Conservation (phyloP, 2,329 filamentous ascomycete species). For the Ploettnerulaceae sp. region DNA sequence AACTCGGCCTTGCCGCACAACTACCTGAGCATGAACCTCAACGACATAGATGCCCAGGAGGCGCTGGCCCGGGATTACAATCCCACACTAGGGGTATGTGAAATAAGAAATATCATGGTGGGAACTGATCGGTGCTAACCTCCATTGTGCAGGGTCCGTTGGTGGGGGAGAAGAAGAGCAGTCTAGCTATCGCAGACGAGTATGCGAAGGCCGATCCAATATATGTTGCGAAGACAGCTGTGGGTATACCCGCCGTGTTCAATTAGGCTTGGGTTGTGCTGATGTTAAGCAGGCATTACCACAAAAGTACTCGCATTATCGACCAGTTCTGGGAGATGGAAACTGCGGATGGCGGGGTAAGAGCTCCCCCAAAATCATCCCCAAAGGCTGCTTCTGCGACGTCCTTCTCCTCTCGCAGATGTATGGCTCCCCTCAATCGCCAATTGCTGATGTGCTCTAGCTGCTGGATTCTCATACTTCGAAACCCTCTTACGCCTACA, state of each 20-base stretch:
- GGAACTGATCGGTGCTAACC: slow-evolving; percentile 29
- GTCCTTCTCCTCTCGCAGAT: not conserved
- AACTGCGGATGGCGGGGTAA: slow-evolving; percentile 98
- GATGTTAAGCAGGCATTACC: slow-evolving; percentile 60
- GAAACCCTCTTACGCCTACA: slow-evolving; percentile 71
- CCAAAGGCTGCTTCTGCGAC: slow-evolving; percentile 12
- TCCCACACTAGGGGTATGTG: slow-evolving; percentile 50
- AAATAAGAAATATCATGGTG: slow-evolving; percentile 10
- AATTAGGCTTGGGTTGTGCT: slow-evolving; percentile 1
- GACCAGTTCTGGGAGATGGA: slow-evolving; percentile 84
- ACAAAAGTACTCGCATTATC: slow-evolving; percentile 79
- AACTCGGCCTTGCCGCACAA: slow-evolving; percentile 11
- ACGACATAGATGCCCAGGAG: slow-evolving; percentile 47
- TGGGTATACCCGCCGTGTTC: slow-evolving; percentile 42
- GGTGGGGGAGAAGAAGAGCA: slow-evolving; percentile 73
- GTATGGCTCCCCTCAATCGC: slow-evolving; percentile 5
- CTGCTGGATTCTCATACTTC: slow-evolving; percentile 89
- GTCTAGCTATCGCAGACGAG: slow-evolving; percentile 71
- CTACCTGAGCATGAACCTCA: slow-evolving; percentile 26
- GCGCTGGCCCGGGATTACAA: slow-evolving; percentile 55
- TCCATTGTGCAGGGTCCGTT: slow-evolving; percentile 62
- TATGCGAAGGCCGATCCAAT: slow-evolving; percentile 84
- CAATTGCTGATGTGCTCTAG: slow-evolving; percentile 43
- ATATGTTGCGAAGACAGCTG: slow-evolving; percentile 82
- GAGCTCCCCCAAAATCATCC: slow-evolving; percentile 35